phyloP scores from a whole-genome alignment of 2,329 filamentous ascomycete species.

The Cryphonectria japonica region DNA sequence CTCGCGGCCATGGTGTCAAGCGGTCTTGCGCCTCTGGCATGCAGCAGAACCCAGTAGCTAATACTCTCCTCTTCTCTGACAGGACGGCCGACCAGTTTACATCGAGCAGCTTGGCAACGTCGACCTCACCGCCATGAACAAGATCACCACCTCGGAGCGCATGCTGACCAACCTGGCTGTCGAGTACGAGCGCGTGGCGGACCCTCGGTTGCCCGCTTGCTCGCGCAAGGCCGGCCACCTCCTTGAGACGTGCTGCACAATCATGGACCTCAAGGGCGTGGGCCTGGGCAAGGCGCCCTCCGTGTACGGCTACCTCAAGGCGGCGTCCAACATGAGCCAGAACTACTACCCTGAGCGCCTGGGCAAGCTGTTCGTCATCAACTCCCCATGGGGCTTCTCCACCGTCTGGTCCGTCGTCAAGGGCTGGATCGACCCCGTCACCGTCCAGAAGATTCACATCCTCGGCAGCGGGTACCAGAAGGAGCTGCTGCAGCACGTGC shows the following conservation, averaged over 20 bases:
- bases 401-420: constrained; percentile 85
- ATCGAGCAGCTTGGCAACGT: constrained; percentile 96
- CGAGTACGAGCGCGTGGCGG: constrained; percentile 95
- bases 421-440: constrained; percentile 95
- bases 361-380: constrained; percentile 96
- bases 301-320: constrained; percentile 86
- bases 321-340: constrained; percentile 87
- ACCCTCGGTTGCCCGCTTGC: constrained; percentile 92
- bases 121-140: constrained; percentile 86
- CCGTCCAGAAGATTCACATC: constrained; percentile 93
- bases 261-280: constrained; percentile 97
- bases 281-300: constrained; percentile 78
- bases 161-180: constrained; percentile 96
- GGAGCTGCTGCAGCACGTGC: constrained; percentile 82
- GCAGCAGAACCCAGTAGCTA: not conserved
- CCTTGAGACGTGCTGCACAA: constrained; percentile 96
- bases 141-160: constrained; percentile 88
- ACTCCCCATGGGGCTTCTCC: constrained; percentile 94
- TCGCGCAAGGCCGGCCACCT: constrained; percentile 88
- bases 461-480: constrained; percentile 80
- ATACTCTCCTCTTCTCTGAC: constrained; percentile 11
- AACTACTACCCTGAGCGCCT: constrained; percentile 99
- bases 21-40: not conserved
- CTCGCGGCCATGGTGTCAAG: not conserved
- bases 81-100: constrained; percentile 97